Base-by-base conservation (phyloP, 768 basidiomycete species). In the Mycena rosella region DNA sequence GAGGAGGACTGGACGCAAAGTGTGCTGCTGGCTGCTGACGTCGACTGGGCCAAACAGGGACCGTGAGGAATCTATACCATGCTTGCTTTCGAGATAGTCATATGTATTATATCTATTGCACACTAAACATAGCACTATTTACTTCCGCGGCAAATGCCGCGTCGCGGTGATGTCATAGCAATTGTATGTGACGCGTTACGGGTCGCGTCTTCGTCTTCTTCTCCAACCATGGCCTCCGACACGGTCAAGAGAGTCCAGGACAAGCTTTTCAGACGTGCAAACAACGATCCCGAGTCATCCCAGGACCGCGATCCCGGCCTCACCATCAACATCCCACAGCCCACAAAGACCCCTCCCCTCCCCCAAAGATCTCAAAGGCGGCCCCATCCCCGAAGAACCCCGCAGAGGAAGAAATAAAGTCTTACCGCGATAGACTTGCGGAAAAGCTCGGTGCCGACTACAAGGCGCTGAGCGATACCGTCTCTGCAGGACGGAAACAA, bases 401-500 rank as follows among this genome's bases (percentile, higher is more conserved):
- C 36, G 48, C 64, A 14, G 75, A 72, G 38, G 76, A 73, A 34
- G 60, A 58, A 38, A 40, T 55, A 24, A 74, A 54, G 42, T 74
- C 84, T 49, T 91, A 91, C 78, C 87, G 93, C 56, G 88, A 92
- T 74, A 84, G 89, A 32, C 81, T 98, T 30, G 82, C 84, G 30
- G 83, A 89, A 67, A 79, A 80, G 63, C 83, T 96, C 34, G 94
- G 94, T 1, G 73, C 81, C 5, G 83, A 90, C 36, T 99, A 96
- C 77, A 86, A 89, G 56, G 94, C 15, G 88, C 88, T 26, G 97
- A 99, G 82, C 89, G 89, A 71, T 84, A 92, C 78, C 88, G 96
- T 54, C 87, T 99, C 81, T 89, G 54, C 93, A 98, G 74, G 94
- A 96, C 71, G 90, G 87, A 64, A 83, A 85, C 55, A 91, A 88